Evolutionary conservation across 202 grass and related monocot species (phyloP).

Genomic region (Elaeis oleifera): DNA sequence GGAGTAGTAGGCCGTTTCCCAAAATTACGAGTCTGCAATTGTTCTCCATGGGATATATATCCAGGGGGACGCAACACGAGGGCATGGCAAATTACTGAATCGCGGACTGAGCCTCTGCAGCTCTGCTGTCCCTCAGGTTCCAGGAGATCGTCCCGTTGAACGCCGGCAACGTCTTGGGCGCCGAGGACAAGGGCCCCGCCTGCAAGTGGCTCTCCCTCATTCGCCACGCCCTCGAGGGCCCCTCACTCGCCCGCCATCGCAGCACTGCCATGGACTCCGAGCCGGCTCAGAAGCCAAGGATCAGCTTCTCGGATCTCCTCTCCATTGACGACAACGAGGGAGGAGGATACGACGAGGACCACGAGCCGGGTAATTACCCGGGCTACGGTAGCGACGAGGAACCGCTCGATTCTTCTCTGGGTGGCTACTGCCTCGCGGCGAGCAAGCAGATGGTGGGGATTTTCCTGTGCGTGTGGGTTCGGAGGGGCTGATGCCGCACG

Average conservation of each 20-base stretch:
- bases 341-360: neutral
- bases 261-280: neutral
- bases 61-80: too few relatives aligned
- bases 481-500: conserved; percentile 33
- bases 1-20: too few relatives aligned
- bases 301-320: conserved; percentile 39
- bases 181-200: conserved; percentile 51
- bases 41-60: too few relatives aligned
- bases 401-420: neutral
- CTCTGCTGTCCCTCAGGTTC: conserved; percentile 35
- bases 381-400: conserved; percentile 47
- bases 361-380: conserved; percentile 24
- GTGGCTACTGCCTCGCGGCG: conserved; percentile 34
- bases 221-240: conserved; percentile 28
- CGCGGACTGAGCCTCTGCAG: neutral
- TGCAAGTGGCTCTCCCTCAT: conserved; percentile 62
- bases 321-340: conserved; percentile 10
- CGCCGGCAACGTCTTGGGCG: conserved; percentile 61
- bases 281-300: conserved; percentile 1
- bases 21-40: too few relatives aligned
- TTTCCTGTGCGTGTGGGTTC: conserved; percentile 83
- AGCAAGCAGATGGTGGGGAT: conserved; percentile 96
- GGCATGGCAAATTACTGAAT: neutral
- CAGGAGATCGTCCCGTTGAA: conserved; percentile 92
- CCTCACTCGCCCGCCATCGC: neutral